Percentiles rank a stretch among this genome's conserved stretches.
These are phyloP conservation scores for Ambrosia hybrid DNA, from an alignment of 140 eudicot genomes.

Conservation along the genomic window DNA sequence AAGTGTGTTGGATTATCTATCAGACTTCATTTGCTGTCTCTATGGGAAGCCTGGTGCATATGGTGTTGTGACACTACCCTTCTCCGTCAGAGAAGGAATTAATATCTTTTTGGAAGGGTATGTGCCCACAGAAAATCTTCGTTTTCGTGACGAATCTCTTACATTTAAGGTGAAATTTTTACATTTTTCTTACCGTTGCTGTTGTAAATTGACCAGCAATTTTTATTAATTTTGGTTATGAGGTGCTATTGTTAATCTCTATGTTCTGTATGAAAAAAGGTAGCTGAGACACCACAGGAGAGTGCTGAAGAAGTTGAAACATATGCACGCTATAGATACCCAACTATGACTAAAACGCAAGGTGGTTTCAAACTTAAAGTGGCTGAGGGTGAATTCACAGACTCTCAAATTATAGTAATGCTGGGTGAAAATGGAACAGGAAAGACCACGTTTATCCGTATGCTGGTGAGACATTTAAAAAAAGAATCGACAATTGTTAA, in stretches of 20 bases:
- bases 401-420: constrained; percentile 93
- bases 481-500: not conserved
- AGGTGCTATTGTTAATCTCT: not conserved
- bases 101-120: constrained; percentile 88
- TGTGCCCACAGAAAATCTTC: constrained; percentile 87
- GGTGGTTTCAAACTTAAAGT: constrained; percentile 86
- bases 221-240: constrained; percentile 11
- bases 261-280: constrained; percentile 41
- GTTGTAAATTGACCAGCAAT: not conserved
- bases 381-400: constrained; percentile 89
- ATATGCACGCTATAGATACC: constrained; percentile 88
- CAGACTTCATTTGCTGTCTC: constrained; percentile 96
- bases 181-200: not conserved
- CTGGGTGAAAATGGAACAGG: constrained; percentile 99
- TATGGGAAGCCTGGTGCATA: constrained; percentile 94
- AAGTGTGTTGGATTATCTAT: constrained; percentile 86
- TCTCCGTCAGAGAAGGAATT: constrained; percentile 94
- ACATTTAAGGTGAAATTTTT: constrained; percentile 64
- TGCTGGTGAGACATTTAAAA: constrained; percentile 65
- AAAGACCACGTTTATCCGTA: constrained; percentile 87
- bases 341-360: constrained; percentile 84
- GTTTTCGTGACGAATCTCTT: constrained; percentile 85
- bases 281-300: constrained; percentile 91
- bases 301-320: constrained; percentile 89
- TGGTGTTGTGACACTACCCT: constrained; percentile 96